Evolutionary conservation across 768 basidiomycete species (phyloP), one percentile per base, ranked within the genome.

Genomic region (Lactarius vividus): DNA sequence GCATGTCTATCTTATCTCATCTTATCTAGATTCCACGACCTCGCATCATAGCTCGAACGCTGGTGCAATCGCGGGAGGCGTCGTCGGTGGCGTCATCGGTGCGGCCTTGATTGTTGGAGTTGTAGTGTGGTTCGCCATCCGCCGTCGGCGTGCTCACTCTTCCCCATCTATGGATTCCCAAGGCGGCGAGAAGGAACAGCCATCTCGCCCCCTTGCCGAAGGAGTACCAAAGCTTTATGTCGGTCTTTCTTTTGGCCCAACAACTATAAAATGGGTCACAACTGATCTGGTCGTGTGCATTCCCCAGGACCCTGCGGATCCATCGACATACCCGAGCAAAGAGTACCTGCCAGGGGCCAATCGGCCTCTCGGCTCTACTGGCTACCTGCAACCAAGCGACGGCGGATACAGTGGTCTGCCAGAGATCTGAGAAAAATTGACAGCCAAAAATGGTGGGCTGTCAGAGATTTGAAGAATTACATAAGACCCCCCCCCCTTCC

Each of bases 1-100:
- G 2, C 26, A 26, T n/a, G 26, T 8, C 11, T 11, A 28, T 31
- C 35, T 35, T 33, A 61, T 35, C 2, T 35, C 4, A 33, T 52
- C 18, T 33, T 16, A 23, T 5, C 37, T 1, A 66, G 65, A 57
- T 42, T 40, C 35, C 16, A 49, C 20, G 59, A 31, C 58, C 28
- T 42, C 39, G 0, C 26, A 39, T 15, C 18, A 54, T 23, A 49
- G 15, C 29, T 65, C 66, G 20, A 76, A 84, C 67, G 79, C 83
- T 2, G 86, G 86, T 2, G 84, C 84, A 23, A 87, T 88, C 40
- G 85, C 83, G 0, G 88, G 88, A 46, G 87, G 88, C 20, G 83
- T 84, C 10, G 78, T 86, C 10, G 85, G 85, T 4, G 85, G 82
- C 20, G 65, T 88, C 0, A 78, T 83, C 31, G 78, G 73, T 20